Evolutionary conservation across 2,329 filamentous ascomycete genomes (phyloP).

Genomic region (Colletotrichum tabaci): DNA sequence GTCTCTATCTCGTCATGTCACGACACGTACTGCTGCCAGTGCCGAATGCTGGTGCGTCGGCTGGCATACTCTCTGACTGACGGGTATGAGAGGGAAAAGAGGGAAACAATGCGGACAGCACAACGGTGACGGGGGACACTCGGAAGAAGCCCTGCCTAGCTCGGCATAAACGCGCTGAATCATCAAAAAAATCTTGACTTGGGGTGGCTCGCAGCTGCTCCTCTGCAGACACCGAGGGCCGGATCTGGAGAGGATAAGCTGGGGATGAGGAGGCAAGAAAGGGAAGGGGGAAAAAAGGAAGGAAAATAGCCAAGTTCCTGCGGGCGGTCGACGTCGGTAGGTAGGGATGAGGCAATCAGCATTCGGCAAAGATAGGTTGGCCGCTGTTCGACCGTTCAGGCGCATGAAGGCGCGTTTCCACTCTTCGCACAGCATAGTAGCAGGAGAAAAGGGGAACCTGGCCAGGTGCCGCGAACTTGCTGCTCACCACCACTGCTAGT

Average conservation of each 20-base stretch:
- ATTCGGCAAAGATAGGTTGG: conserved; percentile 32
- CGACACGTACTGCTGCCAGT: conserved; percentile 15
- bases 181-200: neutral
- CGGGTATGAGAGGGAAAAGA: conserved; percentile 29
- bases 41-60: neutral
- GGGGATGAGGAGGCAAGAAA: conserved; percentile 4
- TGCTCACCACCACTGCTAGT: conserved; percentile 32
- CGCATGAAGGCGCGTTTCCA: conserved; percentile 39
- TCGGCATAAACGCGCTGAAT: neutral
- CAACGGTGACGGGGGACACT: neutral
- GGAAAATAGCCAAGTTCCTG: conserved; percentile 15
- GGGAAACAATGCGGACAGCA: conserved; percentile 31
- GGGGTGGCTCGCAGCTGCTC: neutral
- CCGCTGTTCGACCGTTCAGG: conserved; percentile 31
- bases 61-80: conserved; percentile 17
- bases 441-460: conserved; percentile 38
- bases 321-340: neutral
- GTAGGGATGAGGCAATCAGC: conserved; percentile 7
- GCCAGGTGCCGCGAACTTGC: conserved; percentile 25
- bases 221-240: neutral
- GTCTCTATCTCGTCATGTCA: conserved; percentile 9
- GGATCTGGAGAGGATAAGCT: neutral
- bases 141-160: neutral
- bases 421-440: conserved; percentile 17
- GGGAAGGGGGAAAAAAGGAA: conserved; percentile 10